Evolutionary conservation across 2,329 filamentous ascomycete species (phyloP).

Genomic region (Claviceps capensis): DNA sequence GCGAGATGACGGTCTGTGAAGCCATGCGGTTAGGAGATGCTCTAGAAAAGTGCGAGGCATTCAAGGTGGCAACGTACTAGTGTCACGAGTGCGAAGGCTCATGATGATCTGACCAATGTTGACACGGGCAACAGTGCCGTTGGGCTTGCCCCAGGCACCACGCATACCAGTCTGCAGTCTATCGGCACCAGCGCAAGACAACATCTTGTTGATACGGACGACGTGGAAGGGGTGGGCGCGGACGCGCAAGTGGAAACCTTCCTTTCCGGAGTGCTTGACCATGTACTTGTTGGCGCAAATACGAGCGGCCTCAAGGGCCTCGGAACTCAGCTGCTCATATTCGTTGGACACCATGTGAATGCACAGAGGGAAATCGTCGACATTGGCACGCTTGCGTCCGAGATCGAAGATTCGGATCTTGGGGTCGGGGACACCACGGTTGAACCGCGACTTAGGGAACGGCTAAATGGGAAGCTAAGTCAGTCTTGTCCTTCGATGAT

Average conservation of each 20-base stretch:
- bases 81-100: conserved; percentile 92
- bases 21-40: neutral
- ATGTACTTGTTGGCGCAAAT: conserved; percentile 99
- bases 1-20: conserved; percentile 67
- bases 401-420: conserved; percentile 97
- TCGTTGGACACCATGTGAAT: conserved; percentile 99
- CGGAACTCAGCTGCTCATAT: conserved; percentile 99
- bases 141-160: conserved; percentile 99
- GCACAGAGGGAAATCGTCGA: conserved; percentile 99
- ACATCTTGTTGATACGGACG: conserved; percentile 99
- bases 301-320: conserved; percentile 98
- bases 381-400: conserved; percentile 93
- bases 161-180: conserved; percentile 99
- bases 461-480: conserved; percentile 37
- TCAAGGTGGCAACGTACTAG: conserved; percentile 41
- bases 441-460: conserved; percentile 99
- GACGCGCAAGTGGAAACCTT: conserved; percentile 60
- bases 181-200: conserved; percentile 99
- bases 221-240: conserved; percentile 99
- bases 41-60: neutral
- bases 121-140: conserved; percentile 97
- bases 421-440: conserved; percentile 88
- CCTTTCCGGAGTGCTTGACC: conserved; percentile 59
- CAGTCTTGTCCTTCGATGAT: neutral
- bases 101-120: conserved; percentile 99